A percentile compares a stretch with the other conserved stretches of the same genome.
These are phyloP conservation scores for Myxozyma neglecta DNA, from an alignment of 805 yeast species.

Conservation along the genomic window DNA sequence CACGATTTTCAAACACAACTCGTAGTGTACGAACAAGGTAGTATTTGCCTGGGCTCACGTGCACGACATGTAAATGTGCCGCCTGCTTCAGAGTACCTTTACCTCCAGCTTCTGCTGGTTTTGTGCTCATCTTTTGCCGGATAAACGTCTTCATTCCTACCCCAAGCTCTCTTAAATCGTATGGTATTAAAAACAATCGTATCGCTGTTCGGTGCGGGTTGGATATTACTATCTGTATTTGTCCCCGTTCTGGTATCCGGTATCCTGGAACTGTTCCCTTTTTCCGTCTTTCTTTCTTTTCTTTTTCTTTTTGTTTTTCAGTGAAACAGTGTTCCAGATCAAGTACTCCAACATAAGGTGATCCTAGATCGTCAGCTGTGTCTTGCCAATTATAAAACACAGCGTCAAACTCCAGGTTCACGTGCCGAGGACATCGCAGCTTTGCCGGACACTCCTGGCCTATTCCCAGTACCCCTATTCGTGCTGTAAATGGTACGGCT, in stretches of 20 bases:
- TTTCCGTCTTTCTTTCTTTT: background rate
- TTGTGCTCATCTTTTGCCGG: constrained; percentile 36
- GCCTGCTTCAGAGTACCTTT: constrained; percentile 35
- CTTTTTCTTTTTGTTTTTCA: background rate
- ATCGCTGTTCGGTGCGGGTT: constrained; percentile 39
- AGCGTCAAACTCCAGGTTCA: constrained; percentile 36
- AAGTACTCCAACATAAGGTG: constrained; percentile 37
- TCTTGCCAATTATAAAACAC: constrained; percentile 37
- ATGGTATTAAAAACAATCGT: constrained; percentile 40
- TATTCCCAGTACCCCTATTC: constrained; percentile 38
- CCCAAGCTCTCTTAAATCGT: constrained; percentile 38
- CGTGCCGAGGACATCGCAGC: constrained; percentile 35
- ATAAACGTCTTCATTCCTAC: constrained; percentile 38
- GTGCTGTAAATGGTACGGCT: constrained; percentile 33
- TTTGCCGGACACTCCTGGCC: constrained; percentile 31
- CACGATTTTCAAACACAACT: constrained; percentile 38
- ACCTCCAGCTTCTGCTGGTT: background rate
- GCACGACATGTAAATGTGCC: constrained; percentile 37
- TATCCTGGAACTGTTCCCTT: constrained; percentile 34
- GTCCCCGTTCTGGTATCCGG: constrained; percentile 40
- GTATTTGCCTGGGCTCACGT: constrained; percentile 32
- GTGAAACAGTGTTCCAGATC: constrained; percentile 17
- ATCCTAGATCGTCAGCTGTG: constrained; percentile 10
- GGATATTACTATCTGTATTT: constrained; percentile 40
- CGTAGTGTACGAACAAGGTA: constrained; percentile 37